A percentile compares a stretch with the other conserved stretches of the same genome.
phyloP scores from a whole-genome alignment of 73 alveolate species.

The Tetrahymena elliotti region DNA sequence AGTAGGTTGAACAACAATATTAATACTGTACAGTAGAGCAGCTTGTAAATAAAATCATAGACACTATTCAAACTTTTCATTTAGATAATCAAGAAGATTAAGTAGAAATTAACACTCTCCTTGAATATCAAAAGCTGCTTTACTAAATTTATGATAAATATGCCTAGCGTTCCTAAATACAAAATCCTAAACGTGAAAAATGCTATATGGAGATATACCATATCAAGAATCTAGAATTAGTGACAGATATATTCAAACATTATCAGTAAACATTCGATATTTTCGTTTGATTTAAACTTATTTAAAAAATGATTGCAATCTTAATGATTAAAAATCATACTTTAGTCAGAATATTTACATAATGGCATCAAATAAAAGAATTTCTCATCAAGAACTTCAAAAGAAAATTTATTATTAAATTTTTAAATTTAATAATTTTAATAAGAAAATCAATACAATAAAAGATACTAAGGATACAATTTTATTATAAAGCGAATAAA shows the following conservation, averaged over 20 bases:
- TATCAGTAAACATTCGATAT: background rate
- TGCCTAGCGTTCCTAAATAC: background rate
- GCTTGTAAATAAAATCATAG: background rate
- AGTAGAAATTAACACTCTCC: background rate
- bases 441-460: too few relatives aligned
- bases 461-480: too few relatives aligned
- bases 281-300: background rate
- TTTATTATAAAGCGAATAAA: too few relatives aligned
- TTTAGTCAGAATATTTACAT: too few relatives aligned
- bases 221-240: background rate
- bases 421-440: too few relatives aligned
- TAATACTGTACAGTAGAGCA: background rate
- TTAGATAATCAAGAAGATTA: background rate
- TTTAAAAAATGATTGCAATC: background rate
- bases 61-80: background rate
- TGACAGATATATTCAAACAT: background rate
- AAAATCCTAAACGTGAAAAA: background rate
- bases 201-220: background rate
- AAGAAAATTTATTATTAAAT: too few relatives aligned
- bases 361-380: too few relatives aligned
- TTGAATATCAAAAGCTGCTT: background rate
- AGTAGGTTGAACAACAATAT: background rate
- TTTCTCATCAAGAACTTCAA: too few relatives aligned
- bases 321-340: too few relatives aligned
- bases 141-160: background rate